These are phyloP conservation scores for Tolypocladium endophyticum DNA, from an alignment of 2,329 filamentous ascomycete species.

Conservation along the genomic window DNA sequence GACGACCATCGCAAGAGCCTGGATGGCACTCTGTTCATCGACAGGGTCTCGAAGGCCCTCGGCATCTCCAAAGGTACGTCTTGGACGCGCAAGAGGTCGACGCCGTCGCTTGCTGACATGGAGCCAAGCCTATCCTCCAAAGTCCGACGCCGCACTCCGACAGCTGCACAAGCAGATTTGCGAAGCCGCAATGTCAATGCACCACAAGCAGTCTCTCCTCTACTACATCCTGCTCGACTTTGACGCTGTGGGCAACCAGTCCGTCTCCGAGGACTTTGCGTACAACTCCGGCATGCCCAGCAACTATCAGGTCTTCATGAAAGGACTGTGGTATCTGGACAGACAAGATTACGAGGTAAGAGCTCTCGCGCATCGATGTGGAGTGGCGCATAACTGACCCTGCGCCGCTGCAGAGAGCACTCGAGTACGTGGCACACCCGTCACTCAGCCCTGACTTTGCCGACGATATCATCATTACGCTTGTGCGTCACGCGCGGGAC, in stretches of 20 bases:
- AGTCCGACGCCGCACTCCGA: slow-evolving; percentile 54
- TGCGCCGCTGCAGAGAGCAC: slow-evolving; percentile 38
- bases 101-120: neutral
- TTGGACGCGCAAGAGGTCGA: neutral
- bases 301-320: slow-evolving; percentile 72
- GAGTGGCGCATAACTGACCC: neutral
- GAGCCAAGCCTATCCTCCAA: slow-evolving; percentile 58
- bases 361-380: neutral
- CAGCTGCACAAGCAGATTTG: slow-evolving; percentile 62
- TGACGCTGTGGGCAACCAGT: slow-evolving; percentile 40
- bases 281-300: slow-evolving; percentile 54
- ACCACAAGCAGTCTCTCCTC: slow-evolving; percentile 73
- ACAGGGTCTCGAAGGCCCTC: slow-evolving; percentile 61
- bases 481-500: slow-evolving; percentile 50
- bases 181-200: slow-evolving; percentile 50
- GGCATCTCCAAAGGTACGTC: slow-evolving; percentile 56
- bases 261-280: slow-evolving; percentile 47
- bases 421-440: slow-evolving; percentile 70
- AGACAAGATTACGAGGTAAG: slow-evolving; percentile 53
- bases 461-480: slow-evolving; percentile 65
- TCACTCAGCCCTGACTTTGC: slow-evolving; percentile 71
- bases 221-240: slow-evolving; percentile 78
- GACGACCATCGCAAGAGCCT: slow-evolving; percentile 55
- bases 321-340: slow-evolving; percentile 75
- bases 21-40: slow-evolving; percentile 66